Conservation (phyloP, 768 basidiomycete genomes). For the Tylopilus subfusipes region DNA sequence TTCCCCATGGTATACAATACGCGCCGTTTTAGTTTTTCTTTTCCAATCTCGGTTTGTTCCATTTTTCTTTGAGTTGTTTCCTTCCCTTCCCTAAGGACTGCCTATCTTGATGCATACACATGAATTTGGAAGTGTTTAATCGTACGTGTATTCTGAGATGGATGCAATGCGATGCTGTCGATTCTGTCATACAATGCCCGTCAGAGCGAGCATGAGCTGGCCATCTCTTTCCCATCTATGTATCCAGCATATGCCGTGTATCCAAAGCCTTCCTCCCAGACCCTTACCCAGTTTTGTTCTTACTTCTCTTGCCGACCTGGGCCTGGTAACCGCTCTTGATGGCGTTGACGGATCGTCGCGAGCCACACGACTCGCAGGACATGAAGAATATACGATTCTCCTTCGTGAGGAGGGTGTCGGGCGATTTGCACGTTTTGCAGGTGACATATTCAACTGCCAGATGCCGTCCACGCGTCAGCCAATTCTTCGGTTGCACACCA, state of each 20-base stretch:
- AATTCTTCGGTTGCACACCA: neutral
- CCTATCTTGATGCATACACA: constrained; percentile 8
- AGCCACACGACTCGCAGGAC: constrained; percentile 89
- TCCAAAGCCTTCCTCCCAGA: constrained; percentile 30
- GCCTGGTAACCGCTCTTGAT: constrained; percentile 99
- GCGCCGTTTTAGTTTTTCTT: constrained; percentile 10
- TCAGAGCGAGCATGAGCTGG: neutral
- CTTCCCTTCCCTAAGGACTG: neutral
- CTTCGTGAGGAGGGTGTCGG: constrained; percentile 93
- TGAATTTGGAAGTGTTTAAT: constrained; percentile 3
- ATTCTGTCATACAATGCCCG: constrained; percentile 12
- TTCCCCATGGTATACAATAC: constrained; percentile 14
- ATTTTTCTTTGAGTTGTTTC: neutral
- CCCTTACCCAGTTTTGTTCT: constrained; percentile 66
- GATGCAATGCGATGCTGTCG: constrained; percentile 18
- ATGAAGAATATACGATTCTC: constrained; percentile 99
- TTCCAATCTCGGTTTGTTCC: constrained; percentile 13
- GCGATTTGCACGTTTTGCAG: constrained; percentile 99
- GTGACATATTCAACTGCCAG: constrained; percentile 91
- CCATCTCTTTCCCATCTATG: neutral
- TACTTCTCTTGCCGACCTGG: constrained; percentile 85
- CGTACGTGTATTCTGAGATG: constrained; percentile 22
- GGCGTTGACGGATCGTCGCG: constrained; percentile 85
- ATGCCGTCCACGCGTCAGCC: neutral
- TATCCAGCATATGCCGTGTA: neutral